A percentile compares a stretch with the other conserved stretches of the same genome.
Evolutionary conservation across 192 early-diverging fungal species (phyloP).

Genomic region (Coemansia sp.): DNA sequence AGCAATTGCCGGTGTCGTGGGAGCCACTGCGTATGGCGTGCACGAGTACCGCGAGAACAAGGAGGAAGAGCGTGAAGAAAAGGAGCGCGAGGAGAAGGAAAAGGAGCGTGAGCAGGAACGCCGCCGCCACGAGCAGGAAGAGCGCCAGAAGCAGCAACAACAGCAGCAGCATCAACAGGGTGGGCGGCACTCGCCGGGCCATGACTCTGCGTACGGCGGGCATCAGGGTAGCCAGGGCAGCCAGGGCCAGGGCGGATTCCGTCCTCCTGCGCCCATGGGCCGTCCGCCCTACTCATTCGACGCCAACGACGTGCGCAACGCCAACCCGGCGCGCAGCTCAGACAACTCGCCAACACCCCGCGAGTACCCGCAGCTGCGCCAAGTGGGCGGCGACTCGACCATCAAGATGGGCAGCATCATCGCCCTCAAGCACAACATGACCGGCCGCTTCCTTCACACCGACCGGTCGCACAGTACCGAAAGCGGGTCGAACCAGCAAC

Average conservation of each 20-base stretch:
- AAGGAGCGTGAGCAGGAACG: conserved; percentile 21
- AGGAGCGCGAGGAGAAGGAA: conserved; percentile 23
- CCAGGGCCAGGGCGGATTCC: conserved; percentile 16
- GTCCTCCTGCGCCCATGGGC: conserved; percentile 37
- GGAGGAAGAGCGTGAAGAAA: conserved; percentile 14
- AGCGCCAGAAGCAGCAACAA: conserved; percentile 14
- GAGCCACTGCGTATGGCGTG: conserved; percentile 39
- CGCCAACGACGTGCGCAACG: conserved; percentile 24
- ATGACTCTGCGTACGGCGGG: conserved; percentile 37
- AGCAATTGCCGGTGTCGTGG: conserved; percentile 24
- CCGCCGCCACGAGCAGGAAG: conserved; percentile 23
- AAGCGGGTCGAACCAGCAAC: conserved; percentile 58
- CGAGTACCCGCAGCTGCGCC: conserved; percentile 43
- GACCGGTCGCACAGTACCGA: conserved; percentile 44
- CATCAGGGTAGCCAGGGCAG: conserved; percentile 3
- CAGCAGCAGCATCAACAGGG: conserved; percentile 11
- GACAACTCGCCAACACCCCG: conserved; percentile 36
- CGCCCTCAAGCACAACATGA: conserved; percentile 61
- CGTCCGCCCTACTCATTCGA: conserved; percentile 31
- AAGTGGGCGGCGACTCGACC: conserved; percentile 34
- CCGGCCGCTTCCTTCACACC: conserved; percentile 57
- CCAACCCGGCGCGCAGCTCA: conserved; percentile 44
- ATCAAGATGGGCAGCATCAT: conserved; percentile 56
- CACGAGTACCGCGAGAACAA: conserved; percentile 47
- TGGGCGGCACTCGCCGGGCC: conserved; percentile 26